Evolutionary conservation across 495 filamentous ascomycete genomes (phyloP).

Genomic region (Thozetella sp.): DNA sequence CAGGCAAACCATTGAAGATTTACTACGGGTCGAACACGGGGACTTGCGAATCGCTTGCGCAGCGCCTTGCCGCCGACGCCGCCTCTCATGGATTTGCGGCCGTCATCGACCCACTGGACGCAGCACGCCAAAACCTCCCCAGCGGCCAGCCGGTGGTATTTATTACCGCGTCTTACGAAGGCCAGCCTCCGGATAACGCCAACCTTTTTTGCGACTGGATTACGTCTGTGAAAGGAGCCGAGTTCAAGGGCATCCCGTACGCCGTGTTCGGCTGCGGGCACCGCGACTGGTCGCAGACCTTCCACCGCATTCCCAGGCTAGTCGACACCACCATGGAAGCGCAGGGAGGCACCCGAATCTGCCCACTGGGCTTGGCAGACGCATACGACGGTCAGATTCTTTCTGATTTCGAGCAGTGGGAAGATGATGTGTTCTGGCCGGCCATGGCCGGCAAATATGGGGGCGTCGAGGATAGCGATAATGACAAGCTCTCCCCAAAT

Average conservation of each 20-base stretch:
- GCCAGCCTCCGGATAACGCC: slow-evolving; percentile 75
- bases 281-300: neutral
- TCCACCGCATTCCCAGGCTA: neutral
- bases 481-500: slow-evolving; percentile 22
- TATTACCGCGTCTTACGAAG: slow-evolving; percentile 74
- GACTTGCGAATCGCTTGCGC: slow-evolving; percentile 73
- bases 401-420: slow-evolving; percentile 72
- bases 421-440: slow-evolving; percentile 66
- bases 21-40: slow-evolving; percentile 76
- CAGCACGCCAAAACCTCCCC: slow-evolving; percentile 62
- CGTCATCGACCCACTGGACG: slow-evolving; percentile 58
- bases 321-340: neutral
- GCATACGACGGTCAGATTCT: slow-evolving; percentile 67
- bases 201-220: slow-evolving; percentile 70
- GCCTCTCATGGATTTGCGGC: slow-evolving; percentile 59
- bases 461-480: slow-evolving; percentile 15
- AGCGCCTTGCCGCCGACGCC: slow-evolving; percentile 62
- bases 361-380: slow-evolving; percentile 61
- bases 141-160: slow-evolving; percentile 64
- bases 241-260: slow-evolving; percentile 43
- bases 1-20: slow-evolving; percentile 56
- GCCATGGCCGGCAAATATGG: slow-evolving; percentile 53
- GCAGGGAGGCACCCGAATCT: slow-evolving; percentile 33
- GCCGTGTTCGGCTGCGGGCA: neutral
- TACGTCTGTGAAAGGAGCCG: slow-evolving; percentile 47